Evolutionary conservation across 2,329 filamentous ascomycete species (phyloP).

Genomic region (Colletotrichum incanum): DNA sequence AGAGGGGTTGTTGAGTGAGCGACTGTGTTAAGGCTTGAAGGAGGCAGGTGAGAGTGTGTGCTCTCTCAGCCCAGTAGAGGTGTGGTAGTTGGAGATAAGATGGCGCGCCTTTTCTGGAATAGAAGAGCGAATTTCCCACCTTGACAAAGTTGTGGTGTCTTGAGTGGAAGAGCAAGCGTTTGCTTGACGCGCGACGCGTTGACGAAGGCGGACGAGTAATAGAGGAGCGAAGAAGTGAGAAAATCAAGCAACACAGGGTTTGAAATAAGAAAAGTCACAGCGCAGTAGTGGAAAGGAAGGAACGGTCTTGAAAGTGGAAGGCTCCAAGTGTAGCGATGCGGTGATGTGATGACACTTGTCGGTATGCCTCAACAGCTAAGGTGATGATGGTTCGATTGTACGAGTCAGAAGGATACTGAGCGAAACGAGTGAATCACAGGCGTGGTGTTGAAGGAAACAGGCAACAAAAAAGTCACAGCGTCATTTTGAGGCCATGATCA

Average conservation of each 20-base stretch:
- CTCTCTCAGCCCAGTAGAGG: no score
- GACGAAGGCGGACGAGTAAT: no score
- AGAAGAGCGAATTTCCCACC: no score
- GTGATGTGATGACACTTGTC: no score
- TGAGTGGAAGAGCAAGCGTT: no score
- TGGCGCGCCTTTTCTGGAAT: neutral
- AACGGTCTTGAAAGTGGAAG: neutral
- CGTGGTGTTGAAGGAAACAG: neutral
- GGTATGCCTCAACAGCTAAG: neutral
- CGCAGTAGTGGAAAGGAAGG: neutral
- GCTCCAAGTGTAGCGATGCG: neutral
- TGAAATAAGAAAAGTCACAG: neutral
- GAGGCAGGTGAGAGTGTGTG: no score
- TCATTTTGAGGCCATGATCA: neutral
- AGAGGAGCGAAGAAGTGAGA: neutral
- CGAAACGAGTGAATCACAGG: neutral
- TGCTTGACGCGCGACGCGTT: no score
- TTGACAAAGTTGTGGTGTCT: no score
- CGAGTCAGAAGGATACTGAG: neutral
- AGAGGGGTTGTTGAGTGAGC: no score
- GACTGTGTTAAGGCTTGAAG: no score
- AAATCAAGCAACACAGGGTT: no score
- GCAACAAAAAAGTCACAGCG: neutral
- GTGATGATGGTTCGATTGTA: neutral
- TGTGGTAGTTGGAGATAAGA: neutral